Conservation (phyloP, 2,329 filamentous ascomycete genomes). For the Epichloe coenophiala region DNA sequence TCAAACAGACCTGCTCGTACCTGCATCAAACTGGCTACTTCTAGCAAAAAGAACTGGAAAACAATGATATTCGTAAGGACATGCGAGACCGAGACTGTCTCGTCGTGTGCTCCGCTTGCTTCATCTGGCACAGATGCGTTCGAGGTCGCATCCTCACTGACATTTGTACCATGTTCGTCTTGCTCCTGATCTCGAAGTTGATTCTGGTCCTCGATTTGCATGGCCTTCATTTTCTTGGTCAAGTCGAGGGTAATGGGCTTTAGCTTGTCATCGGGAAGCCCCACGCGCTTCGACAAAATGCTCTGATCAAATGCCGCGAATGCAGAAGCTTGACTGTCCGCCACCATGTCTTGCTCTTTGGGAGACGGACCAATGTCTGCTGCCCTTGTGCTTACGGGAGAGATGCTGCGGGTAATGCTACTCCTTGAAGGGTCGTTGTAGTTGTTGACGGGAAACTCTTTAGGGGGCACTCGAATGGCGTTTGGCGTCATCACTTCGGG, state of each 20-base stretch:
- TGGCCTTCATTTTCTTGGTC: slow-evolving; percentile 18
- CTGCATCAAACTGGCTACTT: slow-evolving; percentile 62
- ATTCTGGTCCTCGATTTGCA: slow-evolving; percentile 9
- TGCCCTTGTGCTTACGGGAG: slow-evolving; percentile 22
- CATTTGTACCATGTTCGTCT: too few species aligned
- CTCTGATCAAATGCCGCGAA: slow-evolving; percentile 52
- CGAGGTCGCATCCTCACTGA: not conserved
- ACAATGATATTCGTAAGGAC: slow-evolving; percentile 69
- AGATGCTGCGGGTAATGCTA: slow-evolving; percentile 26
- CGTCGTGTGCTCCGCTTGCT: slow-evolving; percentile 9
- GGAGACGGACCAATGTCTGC: slow-evolving; percentile 11
- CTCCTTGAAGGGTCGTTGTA: slow-evolving; percentile 21
- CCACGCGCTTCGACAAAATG: slow-evolving; percentile 42
- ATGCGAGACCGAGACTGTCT: slow-evolving; percentile 59
- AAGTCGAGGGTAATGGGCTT: slow-evolving; percentile 31
- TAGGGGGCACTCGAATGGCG: slow-evolving; percentile 26
- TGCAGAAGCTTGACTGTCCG: slow-evolving; percentile 40
- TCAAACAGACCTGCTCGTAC: slow-evolving; percentile 63
- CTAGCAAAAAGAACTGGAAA: slow-evolving; percentile 66
- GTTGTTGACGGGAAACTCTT: slow-evolving; percentile 26
- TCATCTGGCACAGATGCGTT: slow-evolving; percentile 3
- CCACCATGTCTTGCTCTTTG: slow-evolving; percentile 19
- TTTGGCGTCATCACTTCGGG: slow-evolving; percentile 15
- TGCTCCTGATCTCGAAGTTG: slow-evolving; percentile 9
- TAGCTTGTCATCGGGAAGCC: slow-evolving; percentile 28